phyloP scores from a whole-genome alignment of 345 rosid genomes.

The Camelina sativa region DNA sequence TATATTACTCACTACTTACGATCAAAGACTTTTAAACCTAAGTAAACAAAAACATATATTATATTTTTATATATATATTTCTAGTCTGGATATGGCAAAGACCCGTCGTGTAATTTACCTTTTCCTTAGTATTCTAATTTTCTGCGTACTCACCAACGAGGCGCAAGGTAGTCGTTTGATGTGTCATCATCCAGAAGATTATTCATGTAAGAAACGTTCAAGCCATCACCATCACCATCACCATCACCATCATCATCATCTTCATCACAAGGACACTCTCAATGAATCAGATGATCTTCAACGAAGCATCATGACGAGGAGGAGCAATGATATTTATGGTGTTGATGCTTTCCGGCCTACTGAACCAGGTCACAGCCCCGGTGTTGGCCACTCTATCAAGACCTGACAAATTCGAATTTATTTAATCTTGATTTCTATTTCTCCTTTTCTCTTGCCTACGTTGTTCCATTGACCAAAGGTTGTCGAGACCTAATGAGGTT shows the following conservation, averaged over 20 bases:
- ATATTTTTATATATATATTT: background rate
- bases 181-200: conserved; percentile 29
- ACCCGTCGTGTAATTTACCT: conserved; percentile 28
- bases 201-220: conserved; percentile 29
- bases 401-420: conserved; percentile 4
- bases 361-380: conserved; percentile 55
- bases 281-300: conserved; percentile 1
- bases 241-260: conserved; percentile 10
- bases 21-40: conserved; percentile 20
- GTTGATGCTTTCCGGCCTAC: conserved; percentile 49
- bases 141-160: conserved; percentile 28
- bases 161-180: conserved; percentile 39
- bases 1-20: conserved; percentile 15
- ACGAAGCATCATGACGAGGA: conserved; percentile 22
- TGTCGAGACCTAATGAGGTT: background rate
- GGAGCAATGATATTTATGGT: conserved; percentile 17
- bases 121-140: conserved; percentile 31
- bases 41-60: conserved; percentile 2
- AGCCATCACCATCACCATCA: conserved; percentile 26
- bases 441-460: background rate
- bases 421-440: background rate
- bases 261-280: conserved; percentile 10
- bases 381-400: conserved; percentile 54
- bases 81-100: conserved; percentile 36
- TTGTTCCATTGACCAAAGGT: background rate